Evolutionary conservation across 83 land plant species (phyloP), one percentile per base, ranked within the genome.

Genomic region (Thuja plicata): DNA sequence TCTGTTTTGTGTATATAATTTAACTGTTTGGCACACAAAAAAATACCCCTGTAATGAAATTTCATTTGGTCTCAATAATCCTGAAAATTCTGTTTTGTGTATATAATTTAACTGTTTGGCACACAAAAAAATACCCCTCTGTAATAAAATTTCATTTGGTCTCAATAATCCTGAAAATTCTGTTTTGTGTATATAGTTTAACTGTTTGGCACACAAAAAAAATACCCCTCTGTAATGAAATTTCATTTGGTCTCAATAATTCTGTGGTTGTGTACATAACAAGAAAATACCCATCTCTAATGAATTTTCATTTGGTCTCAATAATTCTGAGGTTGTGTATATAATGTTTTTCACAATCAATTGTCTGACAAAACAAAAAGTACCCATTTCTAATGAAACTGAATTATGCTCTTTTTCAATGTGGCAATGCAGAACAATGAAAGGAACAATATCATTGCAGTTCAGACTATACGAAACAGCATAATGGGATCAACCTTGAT

Each of bases 401-500:
- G 30, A 66, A 27, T 66, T 71, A 17, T 88, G 66, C 32, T 8
- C 5, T 79, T 21, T 55, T 41, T 30, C 38, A 30, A 43, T 66
- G n/a, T 90, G 60, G 48, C 71, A 30, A 54, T 40, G 71, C 94
- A 95, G 96, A 95, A 96, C 87, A 91, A 93, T 83, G 91, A 93
- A 7, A 97, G 95, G 95, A 96, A 96, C 88, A 94, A 93, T 89
- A 92, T 97, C 12, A 85, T 97, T 87, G 99, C 99, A 3, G 99
- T 97, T 38, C 99, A 97, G 50, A 90, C 96, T 0, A 87, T 96
- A 11, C 85, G 98, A 37, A 97, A 97, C 89, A 89, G 91, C 79
- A 95, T 97, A 46, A 97, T 97, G 98, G 97, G 95, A 8, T 92
- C 95, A 7, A 96, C 97, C 62, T 88, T 97, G 48, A 94, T 97